Evolutionary conservation across 108 stramenopile species (phyloP), one percentile per base, ranked within the genome.

Genomic region (Mayamaea pseudoterrestris): DNA sequence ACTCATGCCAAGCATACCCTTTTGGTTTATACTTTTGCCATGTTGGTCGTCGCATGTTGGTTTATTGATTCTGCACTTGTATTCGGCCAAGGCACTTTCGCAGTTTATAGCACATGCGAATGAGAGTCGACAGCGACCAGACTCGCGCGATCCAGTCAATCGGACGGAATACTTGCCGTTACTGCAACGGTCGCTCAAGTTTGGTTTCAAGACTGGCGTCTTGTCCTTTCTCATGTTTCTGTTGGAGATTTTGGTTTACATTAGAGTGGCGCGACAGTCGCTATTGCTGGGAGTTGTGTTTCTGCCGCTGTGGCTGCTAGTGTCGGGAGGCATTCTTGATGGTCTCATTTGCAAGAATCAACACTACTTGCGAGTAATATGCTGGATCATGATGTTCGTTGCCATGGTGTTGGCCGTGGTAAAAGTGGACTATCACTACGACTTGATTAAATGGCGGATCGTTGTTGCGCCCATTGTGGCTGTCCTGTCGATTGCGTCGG

Each of bases 321-420:
- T 80, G 1, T 18, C 63, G 11, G 77, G 62, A 12, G 80, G 74
- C 25, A 73, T 89, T 7, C 21, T 70, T 8, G 78, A 89, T 56
- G 87, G 87, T 11, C 57, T 83, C 35, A 63, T 89, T 41, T 89
- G 87, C 73, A 89, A 83, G 50, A 76, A 82, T 36, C 87, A 89
- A 53, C 77, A 83, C 40, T 57, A 73, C 27, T 35, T 81, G 13
- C 47, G 73, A 16, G 57, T 75, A 12, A 17, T 89, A 7, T 65
- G 80, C 44, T 89, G 83, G 88, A 37, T 74, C 12, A 57, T 90
- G 11, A 13, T 62, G 3, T 79, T 84, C 41, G 29, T 53, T 12
- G 52, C 76, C 9, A 80, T 90, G 78, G 30, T 80, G 18, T 44
- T 84, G 22, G 48, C 69, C 13, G 66, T 71, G 6, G 42, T 90